phyloP scores from a whole-genome alignment of 176 grass and related monocot genomes.

The Cenchrus americanus region DNA sequence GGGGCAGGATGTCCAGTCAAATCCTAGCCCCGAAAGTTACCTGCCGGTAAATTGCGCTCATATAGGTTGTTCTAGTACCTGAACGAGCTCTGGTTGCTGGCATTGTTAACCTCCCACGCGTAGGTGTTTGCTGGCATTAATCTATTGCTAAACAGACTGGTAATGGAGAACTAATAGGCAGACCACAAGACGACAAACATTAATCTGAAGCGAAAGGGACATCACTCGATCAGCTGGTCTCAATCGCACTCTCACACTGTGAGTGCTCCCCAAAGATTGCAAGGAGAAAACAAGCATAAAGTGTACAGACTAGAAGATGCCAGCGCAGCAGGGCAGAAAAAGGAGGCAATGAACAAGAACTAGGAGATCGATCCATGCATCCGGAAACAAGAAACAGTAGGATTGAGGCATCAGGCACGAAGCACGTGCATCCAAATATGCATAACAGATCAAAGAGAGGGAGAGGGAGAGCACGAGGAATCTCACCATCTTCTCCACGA shows the following conservation, averaged over 20 bases:
- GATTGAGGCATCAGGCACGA: too few relatives aligned
- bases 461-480: not conserved
- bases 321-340: not conserved
- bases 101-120: not conserved
- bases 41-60: not conserved
- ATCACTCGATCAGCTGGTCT: constrained; percentile 11
- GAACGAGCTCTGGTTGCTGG: not conserved
- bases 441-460: not conserved
- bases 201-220: constrained; percentile 26
- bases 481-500: constrained; percentile 74
- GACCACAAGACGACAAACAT: constrained; percentile 37
- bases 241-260: not conserved
- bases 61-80: constrained; percentile 24
- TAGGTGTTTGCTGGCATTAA: not conserved
- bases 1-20: constrained; percentile 30
- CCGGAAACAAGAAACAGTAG: not conserved
- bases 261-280: not conserved
- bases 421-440: not conserved
- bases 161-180: constrained; percentile 23
- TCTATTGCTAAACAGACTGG: not conserved
- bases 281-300: not conserved
- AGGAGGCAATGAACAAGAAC: not conserved
- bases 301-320: not conserved
- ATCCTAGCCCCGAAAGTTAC: constrained; percentile 48
- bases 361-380: constrained; percentile 1